Percentiles rank a stretch among this genome's conserved stretches.
Conservation (phyloP, 768 basidiomycete species). For the Udeniomyces megalosporus region DNA sequence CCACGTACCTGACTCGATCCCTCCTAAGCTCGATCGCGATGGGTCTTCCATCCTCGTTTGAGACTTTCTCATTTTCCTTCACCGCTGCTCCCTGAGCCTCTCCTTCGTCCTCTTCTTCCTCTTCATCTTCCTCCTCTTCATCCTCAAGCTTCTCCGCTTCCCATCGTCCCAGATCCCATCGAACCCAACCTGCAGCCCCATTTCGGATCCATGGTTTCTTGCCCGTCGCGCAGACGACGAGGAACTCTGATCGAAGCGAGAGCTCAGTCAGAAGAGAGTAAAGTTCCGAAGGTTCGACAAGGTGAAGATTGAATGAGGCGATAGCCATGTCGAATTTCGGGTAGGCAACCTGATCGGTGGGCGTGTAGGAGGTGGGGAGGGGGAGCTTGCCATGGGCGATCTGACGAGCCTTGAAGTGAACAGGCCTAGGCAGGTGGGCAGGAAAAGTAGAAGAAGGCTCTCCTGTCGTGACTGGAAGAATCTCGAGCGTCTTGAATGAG, state of each 20-base stretch:
- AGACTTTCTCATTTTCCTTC: not conserved
- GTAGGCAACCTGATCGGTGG: not conserved
- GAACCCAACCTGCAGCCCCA: conserved; percentile 26
- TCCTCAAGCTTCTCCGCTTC: conserved; percentile 17
- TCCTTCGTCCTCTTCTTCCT: conserved; percentile 6
- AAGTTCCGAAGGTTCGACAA: conserved; percentile 41
- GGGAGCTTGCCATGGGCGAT: conserved; percentile 25
- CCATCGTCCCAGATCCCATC: conserved; percentile 27
- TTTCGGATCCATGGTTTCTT: conserved; percentile 41
- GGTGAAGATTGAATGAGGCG: conserved; percentile 60
- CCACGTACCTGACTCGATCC: no score
- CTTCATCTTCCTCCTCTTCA: conserved; percentile 19
- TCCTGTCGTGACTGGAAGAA: conserved; percentile 12
- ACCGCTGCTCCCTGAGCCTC: not conserved
- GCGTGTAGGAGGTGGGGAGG: conserved; percentile 9
- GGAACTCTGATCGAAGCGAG: conserved; percentile 45
- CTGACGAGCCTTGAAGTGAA: conserved; percentile 40
- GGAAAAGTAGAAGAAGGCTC: not conserved
- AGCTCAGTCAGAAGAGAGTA: conserved; percentile 51
- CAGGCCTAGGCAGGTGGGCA: conserved; percentile 44
- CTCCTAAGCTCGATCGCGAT: conserved; percentile 8
- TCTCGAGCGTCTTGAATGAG: conserved; percentile 7
- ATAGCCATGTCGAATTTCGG: conserved; percentile 44
- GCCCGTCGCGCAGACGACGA: conserved; percentile 55
- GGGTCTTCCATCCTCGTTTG: not conserved